Conservation (phyloP, 2,329 filamentous ascomycete genomes). For the Geoglossum cookeanum region DNA sequence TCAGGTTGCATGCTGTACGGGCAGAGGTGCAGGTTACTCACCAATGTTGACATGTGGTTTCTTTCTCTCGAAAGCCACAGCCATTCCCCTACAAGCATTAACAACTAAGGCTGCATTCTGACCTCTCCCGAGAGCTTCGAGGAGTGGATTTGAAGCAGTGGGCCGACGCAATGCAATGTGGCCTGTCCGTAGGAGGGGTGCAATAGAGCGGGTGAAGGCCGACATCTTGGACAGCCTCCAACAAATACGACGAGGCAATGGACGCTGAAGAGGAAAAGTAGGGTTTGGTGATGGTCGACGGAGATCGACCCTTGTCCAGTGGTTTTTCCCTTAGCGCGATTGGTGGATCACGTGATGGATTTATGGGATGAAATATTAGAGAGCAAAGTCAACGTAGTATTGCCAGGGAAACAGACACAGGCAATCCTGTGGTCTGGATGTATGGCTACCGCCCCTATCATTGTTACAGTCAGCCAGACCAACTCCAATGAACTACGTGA, state of each 20-base stretch:
- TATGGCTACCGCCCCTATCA: no score
- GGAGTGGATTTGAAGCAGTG: conserved; percentile 55
- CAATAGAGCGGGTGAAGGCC: conserved; percentile 56
- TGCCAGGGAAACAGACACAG: no score
- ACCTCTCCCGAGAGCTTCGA: conserved; percentile 39
- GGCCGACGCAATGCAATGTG: conserved; percentile 52
- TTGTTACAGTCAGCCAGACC: no score
- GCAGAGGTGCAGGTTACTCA: conserved; percentile 21
- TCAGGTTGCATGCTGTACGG: conserved; percentile 4
- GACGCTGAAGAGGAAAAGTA: conserved; percentile 10
- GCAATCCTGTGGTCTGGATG: no score
- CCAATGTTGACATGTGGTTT: conserved; percentile 99
- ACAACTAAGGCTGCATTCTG: conserved; percentile 45
- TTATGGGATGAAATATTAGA: no score
- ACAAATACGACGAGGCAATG: conserved; percentile 9
- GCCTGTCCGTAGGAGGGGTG: conserved; percentile 66
- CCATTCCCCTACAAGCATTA: conserved; percentile 43
- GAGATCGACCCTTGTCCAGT: conserved; percentile 19
- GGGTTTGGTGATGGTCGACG: conserved; percentile 15
- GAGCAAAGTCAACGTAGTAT: no score
- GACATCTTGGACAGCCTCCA: conserved; percentile 44
- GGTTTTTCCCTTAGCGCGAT: conserved; percentile 12
- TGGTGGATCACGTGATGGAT: not conserved
- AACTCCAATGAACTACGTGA: no score
- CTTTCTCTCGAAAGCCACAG: conserved; percentile 56